Percentiles rank a stretch among this genome's conserved stretches.
Evolutionary conservation across 371 early-diverging fungal species (phyloP).

Genomic region (Amoeboaphelidium occidentale): DNA sequence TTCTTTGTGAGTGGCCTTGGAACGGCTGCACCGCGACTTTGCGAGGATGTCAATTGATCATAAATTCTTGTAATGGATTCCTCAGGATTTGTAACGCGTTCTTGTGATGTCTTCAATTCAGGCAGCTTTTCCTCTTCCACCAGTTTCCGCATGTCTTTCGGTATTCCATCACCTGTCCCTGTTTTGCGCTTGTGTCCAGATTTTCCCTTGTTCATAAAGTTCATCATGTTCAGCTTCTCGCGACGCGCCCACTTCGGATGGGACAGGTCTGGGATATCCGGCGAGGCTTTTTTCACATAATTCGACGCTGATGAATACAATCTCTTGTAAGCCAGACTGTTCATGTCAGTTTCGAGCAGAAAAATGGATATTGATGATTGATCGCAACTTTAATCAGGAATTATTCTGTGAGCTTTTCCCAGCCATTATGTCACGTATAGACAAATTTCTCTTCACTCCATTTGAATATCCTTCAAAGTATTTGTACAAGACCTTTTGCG

Average conservation of each 20-base stretch:
- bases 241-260: not conserved
- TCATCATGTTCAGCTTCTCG: not conserved
- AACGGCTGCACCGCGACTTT: not conserved
- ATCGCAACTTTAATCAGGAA: too few species aligned
- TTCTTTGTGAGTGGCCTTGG: not conserved
- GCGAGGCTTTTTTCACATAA: too few species aligned
- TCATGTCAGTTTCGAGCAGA: too few species aligned
- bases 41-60: not conserved
- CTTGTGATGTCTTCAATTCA: not conserved
- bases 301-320: too few species aligned
- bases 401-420: too few species aligned
- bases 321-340: too few species aligned
- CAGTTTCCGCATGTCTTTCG: not conserved
- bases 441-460: too few species aligned
- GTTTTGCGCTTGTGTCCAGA: not conserved
- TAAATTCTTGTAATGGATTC: not conserved
- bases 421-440: too few species aligned
- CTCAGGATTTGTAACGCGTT: not conserved
- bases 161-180: not conserved
- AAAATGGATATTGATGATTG: too few species aligned
- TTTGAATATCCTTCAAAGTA: constrained; percentile 74
- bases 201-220: not conserved
- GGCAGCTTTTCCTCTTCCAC: not conserved
- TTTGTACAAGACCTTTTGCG: constrained; percentile 28
- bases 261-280: not conserved